phyloP scores from a whole-genome alignment of 2,329 filamentous ascomycete species.

The Aspergillus neoniger region DNA sequence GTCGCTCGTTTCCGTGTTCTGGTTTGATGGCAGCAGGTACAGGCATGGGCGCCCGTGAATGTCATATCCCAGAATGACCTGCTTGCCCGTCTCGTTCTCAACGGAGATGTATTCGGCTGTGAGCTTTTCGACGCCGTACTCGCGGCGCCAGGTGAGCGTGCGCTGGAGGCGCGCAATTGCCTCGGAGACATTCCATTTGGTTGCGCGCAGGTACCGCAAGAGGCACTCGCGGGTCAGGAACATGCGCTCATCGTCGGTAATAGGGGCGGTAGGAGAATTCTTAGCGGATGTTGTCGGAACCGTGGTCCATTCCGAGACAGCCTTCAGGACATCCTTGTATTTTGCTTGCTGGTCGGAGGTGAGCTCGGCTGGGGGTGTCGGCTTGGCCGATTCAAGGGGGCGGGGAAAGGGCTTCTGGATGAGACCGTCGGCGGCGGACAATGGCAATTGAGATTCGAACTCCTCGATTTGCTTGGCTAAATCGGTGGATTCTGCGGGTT shows the following conservation, averaged over 20 bases:
- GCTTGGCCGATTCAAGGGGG: constrained; percentile 60
- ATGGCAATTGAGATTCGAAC: constrained; percentile 36
- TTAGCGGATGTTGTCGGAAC: constrained; percentile 66
- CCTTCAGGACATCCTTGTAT: constrained; percentile 74
- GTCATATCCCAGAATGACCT: constrained; percentile 86
- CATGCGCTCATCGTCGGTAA: constrained; percentile 78
- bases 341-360: constrained; percentile 77
- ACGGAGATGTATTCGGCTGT: constrained; percentile 85
- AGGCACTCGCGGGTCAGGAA: constrained; percentile 93
- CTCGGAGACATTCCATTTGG: constrained; percentile 80
- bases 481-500: constrained; percentile 7
- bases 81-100: constrained; percentile 97
- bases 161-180: constrained; percentile 76
- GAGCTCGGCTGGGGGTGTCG: constrained; percentile 60
- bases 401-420: constrained; percentile 60
- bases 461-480: constrained; percentile 13
- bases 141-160: constrained; percentile 84
- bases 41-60: constrained; percentile 81
- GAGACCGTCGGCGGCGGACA: constrained; percentile 41
- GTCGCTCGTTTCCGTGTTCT: constrained; percentile 86
- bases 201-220: constrained; percentile 87
- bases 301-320: constrained; percentile 70
- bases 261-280: constrained; percentile 58
- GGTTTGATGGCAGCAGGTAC: constrained; percentile 83
- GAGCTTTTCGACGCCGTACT: constrained; percentile 75